Base-by-base conservation (phyloP, 768 basidiomycete species). In the Podaxis mareebaensis region DNA sequence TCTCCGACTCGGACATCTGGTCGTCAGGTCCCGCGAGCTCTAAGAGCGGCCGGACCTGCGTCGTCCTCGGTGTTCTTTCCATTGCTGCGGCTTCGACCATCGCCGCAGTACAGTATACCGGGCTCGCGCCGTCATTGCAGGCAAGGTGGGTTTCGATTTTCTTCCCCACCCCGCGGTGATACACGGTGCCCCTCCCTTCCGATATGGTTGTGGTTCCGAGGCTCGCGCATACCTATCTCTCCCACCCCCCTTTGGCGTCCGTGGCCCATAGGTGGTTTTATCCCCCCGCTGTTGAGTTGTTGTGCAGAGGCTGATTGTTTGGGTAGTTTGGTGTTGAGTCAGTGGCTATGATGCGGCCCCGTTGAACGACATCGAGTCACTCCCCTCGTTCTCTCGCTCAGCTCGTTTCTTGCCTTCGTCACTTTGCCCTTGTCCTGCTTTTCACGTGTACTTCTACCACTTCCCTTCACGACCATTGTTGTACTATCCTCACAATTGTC, bases 1-100 rank as follows among this genome's bases (percentile, higher is more conserved):
- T 81, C 66, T 72, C 77, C 17, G 65, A 69, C 64, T 79, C 79
- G 22, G 77, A 80, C 53, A 73, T 79, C 30, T 79, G 78, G 79
- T 66, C 65, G 17, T 73, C 73, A 33, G 69, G 74, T 49, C 69
- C 44, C 58, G 69, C 62, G 70, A 69, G 60, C 67, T 65, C 51
- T 65, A 75, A 20, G 69, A 53, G 56, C 67, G 58, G 61, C 62
- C 51, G 56, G 65, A 51, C 69, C 65, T 51, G 46, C 74, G 30
- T 72, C 1, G 70, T 74, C 13, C 58, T 78, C 7, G 75, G 72
- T n/a, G 70, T 71, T 13, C 52, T 79, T 20, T 77, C 76, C 8
- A 52, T 78, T 36, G 67, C 68, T 13, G 72, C 72, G 20, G 69
- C 73, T 30, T 75, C 76, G 4, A 70, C 75, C 2, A 61, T 77